Base-by-base conservation (phyloP, 139 green algal species). In the Coccomyxa sp. region DNA sequence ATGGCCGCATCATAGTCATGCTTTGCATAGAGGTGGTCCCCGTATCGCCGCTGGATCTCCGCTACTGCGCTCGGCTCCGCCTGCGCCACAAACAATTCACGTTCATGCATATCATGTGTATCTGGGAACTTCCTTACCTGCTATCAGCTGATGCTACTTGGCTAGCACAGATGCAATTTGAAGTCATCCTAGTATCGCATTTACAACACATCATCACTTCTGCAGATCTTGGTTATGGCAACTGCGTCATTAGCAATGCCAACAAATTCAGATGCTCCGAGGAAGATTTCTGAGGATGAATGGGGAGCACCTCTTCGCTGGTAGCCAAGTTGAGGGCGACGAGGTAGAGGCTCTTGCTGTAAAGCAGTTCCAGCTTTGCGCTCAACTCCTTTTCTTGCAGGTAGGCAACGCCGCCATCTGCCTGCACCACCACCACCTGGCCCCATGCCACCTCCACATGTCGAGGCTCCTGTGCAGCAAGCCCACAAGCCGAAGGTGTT, bases 1-100 rank as follows among this genome's bases (percentile, higher is more conserved):
- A 98, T 97, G 10, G 96, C 95, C 0, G 81, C 90, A 76, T 98
- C 95, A 87, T 96, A 98, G 89, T 99, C 96, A 31, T 92, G 88
- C 87, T 98, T 97, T 66, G 76, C 82, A 82, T 98, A 98, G 86
- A 98, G 85, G 76, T 93, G 91, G 84, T 96, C 94, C 21, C 86
- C 93, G 81, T 89, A 94, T 30, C 89, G 86, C 25, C 92, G 85
- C 76, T 93, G 91, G 0, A 97, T 93, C 85, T 84, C 85, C 0
- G 91, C 90, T 28, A 95, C 84, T 0, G 83, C 87, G 25, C 85
- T 81, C 0, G 82, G 74, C 59, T 94, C 89, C 0, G 90, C 93
- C 60, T 91, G 86, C 83, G 81, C 7, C 27, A 25, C n/a, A 82
- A n/a, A 71, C 10, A 1, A 71, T 13, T 7, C 63, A 11, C 38